phyloP scores from a whole-genome alignment of 495 filamentous ascomycete species.

The Podospora anserina region DNA sequence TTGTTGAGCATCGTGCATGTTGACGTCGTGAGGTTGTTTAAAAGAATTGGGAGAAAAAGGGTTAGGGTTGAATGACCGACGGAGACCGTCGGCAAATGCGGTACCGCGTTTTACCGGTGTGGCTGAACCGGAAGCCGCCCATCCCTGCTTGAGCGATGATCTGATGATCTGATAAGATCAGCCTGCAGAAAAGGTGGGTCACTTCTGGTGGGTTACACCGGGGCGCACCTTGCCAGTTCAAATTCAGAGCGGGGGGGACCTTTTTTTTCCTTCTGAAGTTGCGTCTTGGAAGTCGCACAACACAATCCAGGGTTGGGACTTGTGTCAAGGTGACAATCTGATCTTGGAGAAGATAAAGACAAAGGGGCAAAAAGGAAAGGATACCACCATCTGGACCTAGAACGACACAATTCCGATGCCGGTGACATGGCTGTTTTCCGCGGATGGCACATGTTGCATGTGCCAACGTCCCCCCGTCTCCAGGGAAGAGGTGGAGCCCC shows the following conservation, averaged over 20 bases:
- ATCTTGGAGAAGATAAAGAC: not conserved
- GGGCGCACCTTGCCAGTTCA: not conserved
- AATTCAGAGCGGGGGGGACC: not conserved
- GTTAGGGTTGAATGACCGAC: not conserved
- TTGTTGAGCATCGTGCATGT: not conserved
- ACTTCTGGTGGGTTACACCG: not conserved
- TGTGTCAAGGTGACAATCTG: not conserved
- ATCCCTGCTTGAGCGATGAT: conserved; percentile 12
- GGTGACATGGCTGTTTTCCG: not conserved
- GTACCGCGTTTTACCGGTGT: conserved; percentile 4
- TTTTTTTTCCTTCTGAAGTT: not conserved
- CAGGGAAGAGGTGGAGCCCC: not conserved
- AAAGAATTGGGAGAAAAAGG: not conserved
- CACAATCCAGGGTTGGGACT: not conserved
- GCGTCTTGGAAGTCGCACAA: not conserved
- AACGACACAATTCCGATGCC: not conserved
- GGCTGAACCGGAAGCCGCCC: conserved; percentile 1
- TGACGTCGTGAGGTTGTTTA: not conserved
- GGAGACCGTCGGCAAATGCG: not conserved
- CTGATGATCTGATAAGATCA: conserved; percentile 39
- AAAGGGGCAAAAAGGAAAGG: not conserved
- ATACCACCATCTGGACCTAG: not conserved
- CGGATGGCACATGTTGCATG: not conserved
- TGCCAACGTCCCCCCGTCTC: not conserved
- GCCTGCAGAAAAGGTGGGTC: conserved; percentile 16